phyloP scores from a whole-genome alignment of 2,329 filamentous ascomycete species.

The Neofusicoccum ribis region DNA sequence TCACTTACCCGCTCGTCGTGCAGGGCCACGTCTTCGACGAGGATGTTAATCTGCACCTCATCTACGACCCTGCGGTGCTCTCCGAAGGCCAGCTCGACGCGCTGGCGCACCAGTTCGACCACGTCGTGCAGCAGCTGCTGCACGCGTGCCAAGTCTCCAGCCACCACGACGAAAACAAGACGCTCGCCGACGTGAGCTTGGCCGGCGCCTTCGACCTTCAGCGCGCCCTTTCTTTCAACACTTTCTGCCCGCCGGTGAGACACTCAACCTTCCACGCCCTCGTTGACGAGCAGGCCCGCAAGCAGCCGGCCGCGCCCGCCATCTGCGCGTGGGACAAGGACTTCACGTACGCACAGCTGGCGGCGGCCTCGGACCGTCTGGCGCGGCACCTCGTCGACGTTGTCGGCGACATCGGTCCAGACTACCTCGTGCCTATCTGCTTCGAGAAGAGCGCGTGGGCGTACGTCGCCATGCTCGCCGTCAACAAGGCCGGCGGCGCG shows the following conservation, averaged over 20 bases:
- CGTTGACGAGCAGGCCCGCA: constrained; percentile 42
- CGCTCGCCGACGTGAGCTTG: background rate
- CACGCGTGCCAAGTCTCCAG: too few relatives aligned
- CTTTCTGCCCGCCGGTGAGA: constrained; percentile 24
- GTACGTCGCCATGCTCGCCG: constrained; percentile 38
- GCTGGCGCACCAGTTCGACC: constrained; percentile 14
- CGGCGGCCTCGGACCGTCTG: constrained; percentile 31
- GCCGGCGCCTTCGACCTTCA: background rate
- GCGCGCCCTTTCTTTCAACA: background rate
- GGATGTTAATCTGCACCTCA: background rate
- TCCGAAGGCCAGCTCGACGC: background rate
- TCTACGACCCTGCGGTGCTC: background rate
- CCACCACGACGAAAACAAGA: background rate
- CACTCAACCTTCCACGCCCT: constrained; percentile 50
- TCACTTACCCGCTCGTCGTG: background rate
- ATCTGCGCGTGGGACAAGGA: constrained; percentile 54
- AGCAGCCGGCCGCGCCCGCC: constrained; percentile 43
- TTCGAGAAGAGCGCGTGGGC: constrained; percentile 26
- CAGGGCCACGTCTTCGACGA: background rate
- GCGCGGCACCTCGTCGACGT: constrained; percentile 40
- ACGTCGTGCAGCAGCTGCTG: constrained; percentile 5
- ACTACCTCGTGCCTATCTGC: background rate
- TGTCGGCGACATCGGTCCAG: constrained; percentile 20
- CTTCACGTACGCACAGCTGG: constrained; percentile 50
- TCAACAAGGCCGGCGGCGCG: constrained; percentile 37